These are phyloP conservation scores for Vickermania spadyakhi DNA, from an alignment of 208 protist species.

Conservation along the genomic window DNA sequence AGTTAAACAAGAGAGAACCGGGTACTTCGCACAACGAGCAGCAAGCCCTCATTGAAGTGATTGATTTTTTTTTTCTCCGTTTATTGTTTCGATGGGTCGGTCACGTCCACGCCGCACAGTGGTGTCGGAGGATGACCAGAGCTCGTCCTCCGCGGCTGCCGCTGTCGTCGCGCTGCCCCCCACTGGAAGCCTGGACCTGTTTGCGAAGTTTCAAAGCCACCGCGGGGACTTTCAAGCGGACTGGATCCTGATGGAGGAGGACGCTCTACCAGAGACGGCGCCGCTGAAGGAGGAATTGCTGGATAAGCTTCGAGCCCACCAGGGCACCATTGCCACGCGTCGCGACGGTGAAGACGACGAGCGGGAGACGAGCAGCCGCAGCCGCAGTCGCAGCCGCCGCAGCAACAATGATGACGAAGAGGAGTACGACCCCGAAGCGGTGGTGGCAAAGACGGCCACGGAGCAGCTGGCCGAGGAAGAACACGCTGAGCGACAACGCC, in stretches of 20 bases:
- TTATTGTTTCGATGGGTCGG: no score
- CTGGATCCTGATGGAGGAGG: conserved; percentile 67
- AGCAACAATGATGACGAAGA: conserved; percentile 19
- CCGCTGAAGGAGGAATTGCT: conserved; percentile 24
- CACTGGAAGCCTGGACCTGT: conserved; percentile 34
- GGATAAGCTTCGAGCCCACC: conserved; percentile 32
- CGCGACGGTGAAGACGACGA: background rate
- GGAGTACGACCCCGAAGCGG: conserved; percentile 28
- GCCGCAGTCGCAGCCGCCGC: background rate
- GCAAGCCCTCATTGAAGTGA: background rate
- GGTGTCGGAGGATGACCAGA: background rate
- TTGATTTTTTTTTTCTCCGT: background rate
- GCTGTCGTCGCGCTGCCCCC: conserved; percentile 16
- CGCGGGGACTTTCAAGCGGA: conserved; percentile 53
- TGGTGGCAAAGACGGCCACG: conserved; percentile 6
- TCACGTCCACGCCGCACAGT: no score
- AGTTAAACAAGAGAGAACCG: no score
- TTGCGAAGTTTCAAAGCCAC: conserved; percentile 52
- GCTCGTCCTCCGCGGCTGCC: conserved; percentile 8
- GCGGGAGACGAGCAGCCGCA: background rate
- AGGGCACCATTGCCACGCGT: conserved; percentile 5
- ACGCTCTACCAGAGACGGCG: conserved; percentile 10
- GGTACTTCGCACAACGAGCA: no score
- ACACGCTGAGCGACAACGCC: background rate
- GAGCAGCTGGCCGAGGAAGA: conserved; percentile 10